Evolutionary conservation across 108 stramenopile species (phyloP), one percentile per base, ranked within the genome.

Genomic region (Nitzschia sp.): DNA sequence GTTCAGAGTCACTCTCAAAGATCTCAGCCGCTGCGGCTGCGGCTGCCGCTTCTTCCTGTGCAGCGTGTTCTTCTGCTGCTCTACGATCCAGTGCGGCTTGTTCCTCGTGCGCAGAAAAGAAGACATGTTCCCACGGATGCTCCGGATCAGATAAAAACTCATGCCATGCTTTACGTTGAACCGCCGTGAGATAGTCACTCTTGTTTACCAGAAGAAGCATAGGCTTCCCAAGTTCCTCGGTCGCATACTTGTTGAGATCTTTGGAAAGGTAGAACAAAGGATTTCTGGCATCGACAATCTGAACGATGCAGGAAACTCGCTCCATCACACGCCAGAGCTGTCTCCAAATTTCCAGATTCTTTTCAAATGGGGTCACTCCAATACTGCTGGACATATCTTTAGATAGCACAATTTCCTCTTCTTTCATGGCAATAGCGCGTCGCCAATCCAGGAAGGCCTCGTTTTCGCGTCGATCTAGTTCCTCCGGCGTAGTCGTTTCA

Each of bases 261-360:
- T 84, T 73, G 25, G 93, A 92, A 30, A 95, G 76, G 76, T 98
- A 99, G 68, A 99, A 94, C 19, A 97, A 58, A 1, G 98, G 98
- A 86, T 98, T 96, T 58, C 99, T 79, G 6, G 95, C 97, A 73
- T 99, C 99, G 9, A 99, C 98, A 54, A 99, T 87, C 67, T 97
- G 98, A 22, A 97, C 70, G 46, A 99, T 74, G 48, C 95, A 83
- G 41, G 95, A 83, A 36, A 89, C 93, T 63, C 97, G 81, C 70
- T 99, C 99, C 66, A 97, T 62, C 9, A 98, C 98, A 17, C 99
- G 81, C 99, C 99, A 99, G 8, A 99, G 80, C 80, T 99, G 99
- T 17, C 97, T 73, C 99, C 99, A 99, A 28, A 98, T 97, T 52
- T 99, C 93, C 8, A 99, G 44, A 78, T 99, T 99, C 87, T 98